phyloP scores from a whole-genome alignment of 805 yeast species.

The Yueomyces sp. region DNA sequence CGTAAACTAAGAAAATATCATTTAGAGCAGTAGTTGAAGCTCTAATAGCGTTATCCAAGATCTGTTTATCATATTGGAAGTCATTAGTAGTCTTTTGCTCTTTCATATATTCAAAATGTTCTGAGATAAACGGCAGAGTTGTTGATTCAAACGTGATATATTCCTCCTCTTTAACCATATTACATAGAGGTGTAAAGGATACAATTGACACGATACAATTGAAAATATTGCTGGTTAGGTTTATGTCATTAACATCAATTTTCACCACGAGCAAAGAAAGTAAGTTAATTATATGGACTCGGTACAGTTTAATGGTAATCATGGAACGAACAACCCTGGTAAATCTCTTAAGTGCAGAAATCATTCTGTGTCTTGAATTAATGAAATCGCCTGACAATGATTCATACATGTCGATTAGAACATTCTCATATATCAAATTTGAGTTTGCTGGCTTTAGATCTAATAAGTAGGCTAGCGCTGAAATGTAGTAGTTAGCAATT shows the following conservation, averaged over 20 bases:
- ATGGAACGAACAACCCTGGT: slow-evolving; percentile 55
- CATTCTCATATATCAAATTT: slow-evolving; percentile 33
- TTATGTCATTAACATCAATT: slow-evolving; percentile 77
- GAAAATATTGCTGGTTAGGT: slow-evolving; percentile 54
- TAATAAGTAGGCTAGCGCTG: slow-evolving; percentile 49
- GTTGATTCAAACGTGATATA: slow-evolving; percentile 27
- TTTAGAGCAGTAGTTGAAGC: slow-evolving; percentile 66
- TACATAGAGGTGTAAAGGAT: slow-evolving; percentile 58
- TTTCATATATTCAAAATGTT: slow-evolving; percentile 43
- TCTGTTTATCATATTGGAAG: slow-evolving; percentile 31
- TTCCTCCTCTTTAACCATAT: slow-evolving; percentile 32
- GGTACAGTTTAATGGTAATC: slow-evolving; percentile 44
- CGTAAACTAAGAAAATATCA: slow-evolving; percentile 40
- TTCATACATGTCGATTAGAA: slow-evolving; percentile 63
- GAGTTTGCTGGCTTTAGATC: slow-evolving; percentile 38
- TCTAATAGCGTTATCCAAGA: slow-evolving; percentile 42
- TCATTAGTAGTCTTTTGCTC: slow-evolving; percentile 10
- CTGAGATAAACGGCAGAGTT: slow-evolving; percentile 44
- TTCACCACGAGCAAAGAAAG: slow-evolving; percentile 62
- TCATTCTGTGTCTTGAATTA: slow-evolving; percentile 67
- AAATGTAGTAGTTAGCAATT: slow-evolving; percentile 43
- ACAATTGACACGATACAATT: slow-evolving; percentile 59
- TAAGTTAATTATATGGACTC: slow-evolving; percentile 70
- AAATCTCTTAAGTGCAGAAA: slow-evolving; percentile 56
- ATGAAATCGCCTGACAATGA: slow-evolving; percentile 50